A percentile compares a stretch with the other conserved stretches of the same genome.
These are phyloP conservation scores for Microbotryum saponariae DNA, from an alignment of 1,284 basidiomycete genomes.

Conservation along the genomic window DNA sequence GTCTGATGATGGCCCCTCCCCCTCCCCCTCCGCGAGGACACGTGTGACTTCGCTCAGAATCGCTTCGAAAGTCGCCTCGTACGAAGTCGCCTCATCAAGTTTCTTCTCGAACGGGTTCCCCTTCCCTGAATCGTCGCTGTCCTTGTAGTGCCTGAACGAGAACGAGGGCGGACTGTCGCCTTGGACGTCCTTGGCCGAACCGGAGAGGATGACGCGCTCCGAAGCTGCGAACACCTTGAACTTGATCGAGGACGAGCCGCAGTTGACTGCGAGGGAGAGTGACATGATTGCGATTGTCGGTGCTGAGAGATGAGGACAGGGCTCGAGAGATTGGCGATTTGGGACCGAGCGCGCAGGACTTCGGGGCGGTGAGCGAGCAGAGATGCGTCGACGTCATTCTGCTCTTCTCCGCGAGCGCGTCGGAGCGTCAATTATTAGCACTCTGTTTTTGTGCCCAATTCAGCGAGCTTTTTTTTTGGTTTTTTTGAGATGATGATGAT, in stretches of 20 bases:
- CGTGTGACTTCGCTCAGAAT: slow-evolving; percentile 47
- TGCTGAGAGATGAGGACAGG: no score
- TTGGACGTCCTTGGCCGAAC: slow-evolving; percentile 35
- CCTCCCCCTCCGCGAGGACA: slow-evolving; percentile 6
- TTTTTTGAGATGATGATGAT: no score
- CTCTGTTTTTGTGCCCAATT: no score
- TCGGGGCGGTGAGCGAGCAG: no score
- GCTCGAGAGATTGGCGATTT: no score
- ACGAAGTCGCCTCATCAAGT: slow-evolving; percentile 15
- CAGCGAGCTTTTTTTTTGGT: no score
- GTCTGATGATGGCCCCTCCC: background rate
- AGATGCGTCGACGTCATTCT: no score
- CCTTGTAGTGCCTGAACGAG: background rate
- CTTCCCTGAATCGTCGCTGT: background rate
- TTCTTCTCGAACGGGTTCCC: slow-evolving; percentile 4
- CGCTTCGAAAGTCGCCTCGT: slow-evolving; percentile 54
- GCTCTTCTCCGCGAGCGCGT: no score
- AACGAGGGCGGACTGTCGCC: slow-evolving; percentile 33
- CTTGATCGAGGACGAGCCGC: slow-evolving; percentile 70
- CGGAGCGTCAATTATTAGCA: no score
- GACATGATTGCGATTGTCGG: background rate
- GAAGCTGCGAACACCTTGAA: slow-evolving; percentile 54
- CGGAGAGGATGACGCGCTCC: slow-evolving; percentile 35
- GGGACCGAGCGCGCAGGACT: no score
- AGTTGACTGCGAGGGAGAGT: slow-evolving; percentile 45